These are phyloP conservation scores for Phaeotremella skinneri DNA, from an alignment of 768 basidiomycete genomes.

Conservation along the genomic window DNA sequence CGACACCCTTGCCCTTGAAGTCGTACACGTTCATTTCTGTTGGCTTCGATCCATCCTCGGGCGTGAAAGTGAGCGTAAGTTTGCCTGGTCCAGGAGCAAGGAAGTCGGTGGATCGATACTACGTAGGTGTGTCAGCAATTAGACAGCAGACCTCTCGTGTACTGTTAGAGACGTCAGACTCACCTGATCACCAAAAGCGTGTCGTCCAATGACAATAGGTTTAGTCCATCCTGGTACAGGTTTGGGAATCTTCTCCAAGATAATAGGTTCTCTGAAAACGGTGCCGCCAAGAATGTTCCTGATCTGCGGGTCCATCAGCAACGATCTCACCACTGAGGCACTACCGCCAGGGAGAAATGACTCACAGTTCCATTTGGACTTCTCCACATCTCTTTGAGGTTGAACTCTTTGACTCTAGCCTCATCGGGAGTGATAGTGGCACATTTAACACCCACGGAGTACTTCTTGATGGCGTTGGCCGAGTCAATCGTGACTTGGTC, in stretches of 20 bases:
- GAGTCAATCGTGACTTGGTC: constrained; percentile 91
- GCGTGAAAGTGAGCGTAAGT: constrained; percentile 85
- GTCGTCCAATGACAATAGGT: constrained; percentile 93
- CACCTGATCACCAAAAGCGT: constrained; percentile 95
- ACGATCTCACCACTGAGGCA: too few species aligned
- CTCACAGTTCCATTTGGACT: constrained; percentile 90
- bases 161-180: too few species aligned
- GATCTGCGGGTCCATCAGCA: constrained; percentile 57
- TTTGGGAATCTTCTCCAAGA: constrained; percentile 82
- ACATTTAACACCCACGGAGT: constrained; percentile 98
- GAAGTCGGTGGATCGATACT: constrained; percentile 93
- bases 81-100: constrained; percentile 89
- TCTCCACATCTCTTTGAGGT: constrained; percentile 98
- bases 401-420: constrained; percentile 91
- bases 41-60: constrained; percentile 67
- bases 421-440: constrained; percentile 99
- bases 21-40: constrained; percentile 81
- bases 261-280: constrained; percentile 97
- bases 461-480: constrained; percentile 87
- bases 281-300: constrained; percentile 98
- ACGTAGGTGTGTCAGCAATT: neutral
- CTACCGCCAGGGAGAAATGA: constrained; percentile 21
- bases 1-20: constrained; percentile 88
- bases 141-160: too few species aligned
- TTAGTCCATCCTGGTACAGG: constrained; percentile 96